Evolutionary conservation across 2,329 filamentous ascomycete genomes (phyloP).

Genomic region (Orbilia oligospora): DNA sequence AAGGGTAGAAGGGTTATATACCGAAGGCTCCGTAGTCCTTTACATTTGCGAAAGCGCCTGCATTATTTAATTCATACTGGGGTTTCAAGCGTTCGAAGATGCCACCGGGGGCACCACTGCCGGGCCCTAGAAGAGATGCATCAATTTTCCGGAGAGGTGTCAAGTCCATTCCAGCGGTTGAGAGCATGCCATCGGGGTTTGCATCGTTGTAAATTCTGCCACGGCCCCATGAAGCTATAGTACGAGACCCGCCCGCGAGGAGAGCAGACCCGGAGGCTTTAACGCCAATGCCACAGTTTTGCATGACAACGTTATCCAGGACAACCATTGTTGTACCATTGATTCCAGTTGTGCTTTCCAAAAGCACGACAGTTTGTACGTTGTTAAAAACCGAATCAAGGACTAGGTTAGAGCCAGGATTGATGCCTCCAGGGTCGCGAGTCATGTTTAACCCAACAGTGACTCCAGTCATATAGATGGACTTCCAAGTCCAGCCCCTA

Average conservation of each 20-base stretch:
- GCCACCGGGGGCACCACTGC: slow-evolving; percentile 69
- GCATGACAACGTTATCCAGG: too few species aligned
- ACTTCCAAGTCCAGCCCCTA: slow-evolving; percentile 61
- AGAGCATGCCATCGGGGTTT: too few species aligned
- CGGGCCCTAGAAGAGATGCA: background rate
- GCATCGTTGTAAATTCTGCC: too few species aligned
- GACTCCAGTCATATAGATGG: slow-evolving; percentile 2
- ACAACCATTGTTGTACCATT: background rate
- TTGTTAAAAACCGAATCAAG: slow-evolving; percentile 8
- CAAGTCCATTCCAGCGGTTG: too few species aligned
- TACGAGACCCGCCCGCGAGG: slow-evolving; percentile 13
- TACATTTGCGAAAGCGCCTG: slow-evolving; percentile 82
- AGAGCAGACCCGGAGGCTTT: slow-evolving; percentile 5
- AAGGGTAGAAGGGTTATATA: too few species aligned
- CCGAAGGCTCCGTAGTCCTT: slow-evolving; percentile 77
- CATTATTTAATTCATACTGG: slow-evolving; percentile 80
- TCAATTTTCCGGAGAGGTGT: too few species aligned
- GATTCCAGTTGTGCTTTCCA: slow-evolving; percentile 7
- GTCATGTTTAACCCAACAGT: slow-evolving; percentile 14
- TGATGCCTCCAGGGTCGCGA: background rate
- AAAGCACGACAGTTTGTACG: background rate
- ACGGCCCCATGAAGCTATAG: too few species aligned
- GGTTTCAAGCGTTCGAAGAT: slow-evolving; percentile 89
- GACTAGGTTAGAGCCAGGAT: slow-evolving; percentile 22
- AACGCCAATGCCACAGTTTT: slow-evolving; percentile 7